Evolutionary conservation across 2,329 filamentous ascomycete genomes (phyloP).

Genomic region (Teratosphaeria viscida): DNA sequence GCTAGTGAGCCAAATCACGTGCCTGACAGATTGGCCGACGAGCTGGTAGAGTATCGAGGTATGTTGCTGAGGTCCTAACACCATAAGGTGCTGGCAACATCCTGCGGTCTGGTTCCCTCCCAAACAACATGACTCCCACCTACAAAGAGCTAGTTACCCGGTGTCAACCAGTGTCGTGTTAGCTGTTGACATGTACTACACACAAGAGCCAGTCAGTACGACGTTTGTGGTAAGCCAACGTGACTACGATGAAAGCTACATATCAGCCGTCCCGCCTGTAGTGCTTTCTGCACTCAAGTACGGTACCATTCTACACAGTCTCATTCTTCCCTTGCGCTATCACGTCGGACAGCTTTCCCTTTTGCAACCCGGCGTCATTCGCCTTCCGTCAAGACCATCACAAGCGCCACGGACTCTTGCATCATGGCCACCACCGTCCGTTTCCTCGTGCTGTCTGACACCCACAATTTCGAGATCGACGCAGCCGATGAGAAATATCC

Average conservation of each 20-base stretch:
- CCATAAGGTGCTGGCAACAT: too few species aligned
- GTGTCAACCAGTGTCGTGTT: not conserved
- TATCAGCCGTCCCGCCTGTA: not conserved
- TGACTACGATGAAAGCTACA: not conserved
- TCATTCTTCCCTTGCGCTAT: not conserved
- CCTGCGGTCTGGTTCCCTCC: too few species aligned
- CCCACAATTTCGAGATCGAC: conserved; percentile 11
- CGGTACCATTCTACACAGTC: not conserved
- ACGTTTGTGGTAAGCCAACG: not conserved
- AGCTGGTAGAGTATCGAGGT: too few species aligned
- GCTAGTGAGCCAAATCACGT: too few species aligned
- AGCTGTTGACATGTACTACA: not conserved
- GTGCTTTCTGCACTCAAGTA: not conserved
- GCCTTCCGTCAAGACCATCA: not conserved
- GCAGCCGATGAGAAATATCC: not conserved
- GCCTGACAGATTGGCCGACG: too few species aligned
- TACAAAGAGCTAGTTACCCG: not conserved
- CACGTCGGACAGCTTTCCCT: not conserved
- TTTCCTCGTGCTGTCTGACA: conserved; percentile 18
- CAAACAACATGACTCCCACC: too few species aligned
- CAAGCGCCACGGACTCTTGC: not conserved
- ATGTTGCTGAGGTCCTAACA: too few species aligned
- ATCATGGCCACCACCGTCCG: conserved; percentile 1
- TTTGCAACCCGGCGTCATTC: not conserved
- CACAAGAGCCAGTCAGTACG: not conserved